phyloP scores from a whole-genome alignment of 192 early-diverging fungal species.

The Coemansia sp. region DNA sequence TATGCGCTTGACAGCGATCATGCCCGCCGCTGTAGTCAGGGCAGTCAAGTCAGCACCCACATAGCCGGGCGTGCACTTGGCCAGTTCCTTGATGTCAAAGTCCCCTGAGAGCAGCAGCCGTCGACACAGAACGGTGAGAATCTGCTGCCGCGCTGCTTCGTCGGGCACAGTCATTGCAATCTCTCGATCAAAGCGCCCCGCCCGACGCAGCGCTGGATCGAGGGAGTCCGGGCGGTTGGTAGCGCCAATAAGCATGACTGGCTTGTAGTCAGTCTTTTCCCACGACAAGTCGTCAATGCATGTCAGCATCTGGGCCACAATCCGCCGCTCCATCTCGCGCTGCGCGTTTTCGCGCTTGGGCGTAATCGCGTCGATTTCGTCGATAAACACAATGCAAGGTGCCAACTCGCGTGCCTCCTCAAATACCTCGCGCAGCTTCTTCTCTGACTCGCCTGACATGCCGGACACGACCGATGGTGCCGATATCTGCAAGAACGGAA shows the following conservation, averaged over 20 bases:
- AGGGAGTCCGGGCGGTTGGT: constrained; percentile 87
- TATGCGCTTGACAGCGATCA: constrained; percentile 82
- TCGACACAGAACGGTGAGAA: constrained; percentile 24
- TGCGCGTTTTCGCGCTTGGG: constrained; percentile 73
- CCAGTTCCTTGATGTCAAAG: constrained; percentile 73
- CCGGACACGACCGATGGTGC: constrained; percentile 93
- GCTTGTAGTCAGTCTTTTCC: constrained; percentile 82
- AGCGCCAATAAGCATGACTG: constrained; percentile 87
- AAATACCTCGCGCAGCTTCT: constrained; percentile 96
- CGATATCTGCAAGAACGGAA: constrained; percentile 90
- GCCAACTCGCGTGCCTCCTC: constrained; percentile 87
- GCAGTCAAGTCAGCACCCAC: constrained; percentile 97
- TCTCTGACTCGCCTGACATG: constrained; percentile 98
- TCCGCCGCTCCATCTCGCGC: constrained; percentile 92
- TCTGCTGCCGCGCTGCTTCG: constrained; percentile 74
- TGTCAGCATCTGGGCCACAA: constrained; percentile 94
- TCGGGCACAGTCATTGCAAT: constrained; percentile 89
- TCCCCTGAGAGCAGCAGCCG: constrained; percentile 77
- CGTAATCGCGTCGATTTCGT: constrained; percentile 97
- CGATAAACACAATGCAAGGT: constrained; percentile 92
- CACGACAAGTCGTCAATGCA: constrained; percentile 91
- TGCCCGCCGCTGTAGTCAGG: constrained; percentile 82
- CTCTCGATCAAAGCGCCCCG: constrained; percentile 85
- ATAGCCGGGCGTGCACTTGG: constrained; percentile 92
- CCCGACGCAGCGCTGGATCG: constrained; percentile 75